Base-by-base conservation (phyloP, 2,329 filamentous ascomycete genomes). In the Phaeosphaeriaceae sp. region DNA sequence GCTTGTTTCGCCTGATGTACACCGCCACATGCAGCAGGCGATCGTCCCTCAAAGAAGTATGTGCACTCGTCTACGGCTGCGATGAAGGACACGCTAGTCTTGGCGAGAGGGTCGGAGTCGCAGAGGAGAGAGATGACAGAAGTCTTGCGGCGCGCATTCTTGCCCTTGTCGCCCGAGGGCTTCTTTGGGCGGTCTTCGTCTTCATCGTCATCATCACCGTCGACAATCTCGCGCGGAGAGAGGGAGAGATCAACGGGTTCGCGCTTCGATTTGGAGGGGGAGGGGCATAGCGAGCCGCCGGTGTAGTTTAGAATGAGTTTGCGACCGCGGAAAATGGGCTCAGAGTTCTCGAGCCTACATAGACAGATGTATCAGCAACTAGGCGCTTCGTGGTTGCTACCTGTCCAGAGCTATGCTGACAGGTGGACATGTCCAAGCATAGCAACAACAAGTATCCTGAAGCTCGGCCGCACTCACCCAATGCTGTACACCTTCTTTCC, bases 21-120 rank as follows among this genome's bases (percentile, higher is more conserved):
- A 82, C 82, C 94, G 79, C 80, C 92, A 84, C 95, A 99, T 11
- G 94, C 94, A 66, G 93, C 91, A 48, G 87, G 85, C 23, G 92
- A 95, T 65, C 94, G 91, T 51, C 94, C 90, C 77, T 98, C 94
- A 81, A 99, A 99, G 79, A 97, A 91, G 80, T 98, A 99, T 28
- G 92, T 88, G 83, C 95, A 99, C 60, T 96, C 90, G 74, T 98
- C 94, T 43, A 92, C 90, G 6, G 94, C 90, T 59, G 91, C 92
- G 59, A 98, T 90, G 76, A 97, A 99, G 21, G 92, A 93, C 40
- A 95, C 84, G 4, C 86, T 85, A 3, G 93, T 89, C 43, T 86
- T 84, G 4, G 87, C 86, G 1, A 89, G 82, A 1, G 92, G 88
- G 69, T 97, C 93, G 62, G 88, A 88, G 75, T 97, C 94, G 82